Evolutionary conservation across 2,329 filamentous ascomycete species (phyloP), one percentile per base, ranked within the genome.

Genomic region (Hysterium pulicare): DNA sequence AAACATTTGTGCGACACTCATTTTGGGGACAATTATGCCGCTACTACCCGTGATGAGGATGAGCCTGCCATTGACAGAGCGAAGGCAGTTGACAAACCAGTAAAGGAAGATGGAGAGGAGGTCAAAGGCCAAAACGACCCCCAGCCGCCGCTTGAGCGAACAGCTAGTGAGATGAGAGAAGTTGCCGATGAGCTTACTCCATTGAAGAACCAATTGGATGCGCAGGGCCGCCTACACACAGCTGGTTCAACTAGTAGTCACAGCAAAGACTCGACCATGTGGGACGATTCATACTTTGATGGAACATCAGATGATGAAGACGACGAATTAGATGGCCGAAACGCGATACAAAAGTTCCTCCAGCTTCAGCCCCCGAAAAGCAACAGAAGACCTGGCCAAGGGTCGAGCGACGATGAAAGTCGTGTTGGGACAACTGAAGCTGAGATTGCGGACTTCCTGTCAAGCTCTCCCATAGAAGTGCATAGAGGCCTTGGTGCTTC

Each of bases 1-100:
- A 90, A 96, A 68, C 93, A 98, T 68, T 71, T 97, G 16, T 91
- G 93, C 40, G 90, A 97, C 57, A 90, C 89, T 0, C 93, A 98
- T 69, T 98, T 98, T 62, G 86, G 83, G 41, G 86, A 94, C 59
- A 83, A 82, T 1, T 79, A 78, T 36, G 70, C 77, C 1, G 83
- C 86, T 0, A 75, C 77, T 13, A 82, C 78, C 1, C 75, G 81
- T 1, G 86, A 90, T 55, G 81, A 86, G 37, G 68, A 84, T 23
- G 84, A 88, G 62, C 70, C 74, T 32, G 77, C 74, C n/a, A 65
- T 68, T 1, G 90, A 95, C 57, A 78, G 85, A 9, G 87, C 88
- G 0, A 80, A 83, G 50, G 74, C 74, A 31, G 70, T 79, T 19
- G 66, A 73, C 35, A 71, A 77, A 50, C 72, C 71, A 2, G 81